These are phyloP conservation scores for Chaetoceros tenuissimus DNA, from an alignment of 108 stramenopile genomes.

Conservation along the genomic window DNA sequence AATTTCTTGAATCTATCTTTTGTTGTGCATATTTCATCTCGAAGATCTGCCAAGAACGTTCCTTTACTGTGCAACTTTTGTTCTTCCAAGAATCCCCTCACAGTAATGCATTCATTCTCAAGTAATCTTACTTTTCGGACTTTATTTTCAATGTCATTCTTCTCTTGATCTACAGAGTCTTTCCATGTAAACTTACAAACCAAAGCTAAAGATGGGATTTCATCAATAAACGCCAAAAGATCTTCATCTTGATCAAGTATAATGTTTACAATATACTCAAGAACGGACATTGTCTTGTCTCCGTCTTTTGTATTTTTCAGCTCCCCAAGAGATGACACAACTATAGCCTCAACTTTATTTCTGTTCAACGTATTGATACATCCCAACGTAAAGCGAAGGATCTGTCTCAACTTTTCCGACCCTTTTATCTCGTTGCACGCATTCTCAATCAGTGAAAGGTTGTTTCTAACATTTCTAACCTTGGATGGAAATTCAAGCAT, in stretches of 20 bases:
- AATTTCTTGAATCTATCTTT: neutral
- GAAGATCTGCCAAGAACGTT: neutral
- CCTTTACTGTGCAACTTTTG: neutral
- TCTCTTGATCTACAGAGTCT: slow-evolving; percentile 59
- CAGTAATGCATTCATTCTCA: neutral
- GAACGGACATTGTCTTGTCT: neutral
- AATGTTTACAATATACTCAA: neutral
- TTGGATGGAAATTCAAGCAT: slow-evolving; percentile 75
- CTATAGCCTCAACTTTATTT: slow-evolving; percentile 21
- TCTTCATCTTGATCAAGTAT: neutral
- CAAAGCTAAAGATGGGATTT: neutral
- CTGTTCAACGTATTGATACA: slow-evolving; percentile 33
- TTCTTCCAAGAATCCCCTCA: neutral
- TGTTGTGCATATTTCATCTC: neutral
- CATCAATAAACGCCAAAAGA: neutral
- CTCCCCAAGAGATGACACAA: slow-evolving; percentile 25
- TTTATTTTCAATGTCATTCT: slow-evolving; percentile 41
- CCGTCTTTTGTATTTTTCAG: neutral
- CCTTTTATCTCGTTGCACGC: slow-evolving; percentile 27
- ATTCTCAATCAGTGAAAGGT: slow-evolving; percentile 18
- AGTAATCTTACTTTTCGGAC: neutral
- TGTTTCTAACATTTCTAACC: slow-evolving; percentile 46
- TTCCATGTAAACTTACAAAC: neutral
- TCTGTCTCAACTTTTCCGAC: slow-evolving; percentile 28
- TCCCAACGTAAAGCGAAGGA: slow-evolving; percentile 27